phyloP scores from a whole-genome alignment of 83 land plant genomes.

The Larix sibirica region DNA sequence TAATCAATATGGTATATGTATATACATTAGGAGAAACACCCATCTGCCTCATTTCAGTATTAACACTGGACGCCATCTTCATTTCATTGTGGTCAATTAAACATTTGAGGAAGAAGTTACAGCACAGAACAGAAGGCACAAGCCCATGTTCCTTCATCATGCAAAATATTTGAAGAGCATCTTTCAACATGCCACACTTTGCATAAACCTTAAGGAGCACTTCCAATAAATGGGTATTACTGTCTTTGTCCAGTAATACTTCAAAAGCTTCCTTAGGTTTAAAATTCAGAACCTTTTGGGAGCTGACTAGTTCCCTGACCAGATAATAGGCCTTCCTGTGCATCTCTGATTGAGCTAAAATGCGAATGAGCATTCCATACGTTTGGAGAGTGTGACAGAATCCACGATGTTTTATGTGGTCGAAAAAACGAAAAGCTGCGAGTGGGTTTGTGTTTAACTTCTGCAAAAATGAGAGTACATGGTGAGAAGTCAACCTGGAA shows the following conservation, averaged over 20 bases:
- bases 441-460: slow-evolving; percentile 19
- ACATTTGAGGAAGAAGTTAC: slow-evolving; percentile 33
- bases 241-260: slow-evolving; percentile 1
- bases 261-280: slow-evolving; percentile 20
- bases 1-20: slow-evolving; percentile 32
- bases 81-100: slow-evolving; percentile 26
- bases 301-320: slow-evolving; percentile 21
- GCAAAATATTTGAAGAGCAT: slow-evolving; percentile 28
- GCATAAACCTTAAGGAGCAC: slow-evolving; percentile 35
- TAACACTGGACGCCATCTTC: slow-evolving; percentile 24
- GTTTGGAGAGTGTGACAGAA: slow-evolving; percentile 22
- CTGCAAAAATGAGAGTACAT: slow-evolving; percentile 2
- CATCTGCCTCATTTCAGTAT: slow-evolving; percentile 22
- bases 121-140: slow-evolving; percentile 26
- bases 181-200: slow-evolving; percentile 28
- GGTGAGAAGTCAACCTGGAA: slow-evolving; percentile 4
- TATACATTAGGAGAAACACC: slow-evolving; percentile 32
- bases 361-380: slow-evolving; percentile 26
- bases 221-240: slow-evolving; percentile 6
- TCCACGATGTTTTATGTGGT: slow-evolving; percentile 20
- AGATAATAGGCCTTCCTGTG: slow-evolving; percentile 18
- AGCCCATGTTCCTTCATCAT: slow-evolving; percentile 5
- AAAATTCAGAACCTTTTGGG: slow-evolving; percentile 11
- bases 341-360: slow-evolving; percentile 22
- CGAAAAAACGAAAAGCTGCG: slow-evolving; percentile 28